A percentile compares a stretch with the other conserved stretches of the same genome.
phyloP scores from a whole-genome alignment of 2,329 filamentous ascomycete species.

The Hypomyces perniciosus region DNA sequence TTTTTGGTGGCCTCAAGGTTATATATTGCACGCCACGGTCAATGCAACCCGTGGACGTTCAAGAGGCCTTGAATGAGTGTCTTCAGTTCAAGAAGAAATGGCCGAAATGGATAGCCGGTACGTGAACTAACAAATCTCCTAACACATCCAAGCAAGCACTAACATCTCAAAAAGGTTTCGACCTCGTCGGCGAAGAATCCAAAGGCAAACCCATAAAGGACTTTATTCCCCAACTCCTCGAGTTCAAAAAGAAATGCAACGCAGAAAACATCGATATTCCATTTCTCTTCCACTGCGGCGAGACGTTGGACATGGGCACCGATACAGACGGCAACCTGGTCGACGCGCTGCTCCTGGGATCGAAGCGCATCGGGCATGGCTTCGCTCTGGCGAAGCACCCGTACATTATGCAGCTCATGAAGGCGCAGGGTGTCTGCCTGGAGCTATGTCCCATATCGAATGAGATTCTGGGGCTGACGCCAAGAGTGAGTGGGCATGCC shows the following conservation, averaged over 20 bases:
- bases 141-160: not conserved
- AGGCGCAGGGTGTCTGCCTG: constrained; percentile 58
- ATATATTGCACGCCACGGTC: constrained; percentile 66
- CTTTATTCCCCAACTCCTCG: constrained; percentile 49
- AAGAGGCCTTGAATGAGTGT: constrained; percentile 53
- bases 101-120: constrained; percentile 58
- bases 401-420: constrained; percentile 60
- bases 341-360: constrained; percentile 59
- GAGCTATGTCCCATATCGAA: constrained; percentile 75
- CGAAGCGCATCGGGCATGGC: constrained; percentile 68
- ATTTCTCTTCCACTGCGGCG: constrained; percentile 71
- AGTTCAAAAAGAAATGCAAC: constrained; percentile 49
- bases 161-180: constrained; percentile 46
- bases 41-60: constrained; percentile 43
- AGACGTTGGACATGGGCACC: constrained; percentile 62
- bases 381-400: constrained; percentile 64
- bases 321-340: constrained; percentile 62
- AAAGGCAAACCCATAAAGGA: constrained; percentile 53
- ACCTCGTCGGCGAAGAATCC: constrained; percentile 63
- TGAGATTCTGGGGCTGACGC: constrained; percentile 65
- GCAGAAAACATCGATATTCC: constrained; percentile 51
- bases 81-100: constrained; percentile 52
- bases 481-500: constrained; percentile 58
- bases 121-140: constrained; percentile 16
- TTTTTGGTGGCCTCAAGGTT: constrained; percentile 61